phyloP scores from a whole-genome alignment of 139 green algal genomes.

The Pleodorina starrii region DNA sequence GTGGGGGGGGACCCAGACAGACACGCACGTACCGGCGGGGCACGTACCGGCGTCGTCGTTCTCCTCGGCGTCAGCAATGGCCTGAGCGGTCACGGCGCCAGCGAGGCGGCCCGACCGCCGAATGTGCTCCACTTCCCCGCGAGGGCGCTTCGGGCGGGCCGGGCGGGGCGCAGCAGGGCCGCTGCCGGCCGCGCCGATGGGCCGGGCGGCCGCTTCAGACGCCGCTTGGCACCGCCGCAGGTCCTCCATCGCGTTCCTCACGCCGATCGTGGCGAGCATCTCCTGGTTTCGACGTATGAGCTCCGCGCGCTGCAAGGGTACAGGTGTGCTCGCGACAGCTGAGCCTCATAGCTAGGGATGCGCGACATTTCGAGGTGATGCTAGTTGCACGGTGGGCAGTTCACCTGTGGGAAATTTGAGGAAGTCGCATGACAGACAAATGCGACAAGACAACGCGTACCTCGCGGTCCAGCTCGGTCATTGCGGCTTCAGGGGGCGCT shows the following conservation, averaged over 20 bases:
- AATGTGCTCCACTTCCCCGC: constrained; percentile 3
- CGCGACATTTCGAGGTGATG: too few relatives aligned
- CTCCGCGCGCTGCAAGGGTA: constrained; percentile 49
- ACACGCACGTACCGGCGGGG: not conserved
- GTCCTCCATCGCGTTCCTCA: constrained; percentile 22
- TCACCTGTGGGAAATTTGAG: not conserved
- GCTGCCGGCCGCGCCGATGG: not conserved
- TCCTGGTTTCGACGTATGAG: constrained; percentile 64
- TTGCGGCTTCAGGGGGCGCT: not conserved
- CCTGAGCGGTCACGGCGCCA: not conserved
- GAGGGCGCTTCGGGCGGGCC: not conserved
- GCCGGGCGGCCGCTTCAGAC: not conserved
- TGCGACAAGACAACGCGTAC: not conserved
- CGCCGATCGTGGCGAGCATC: constrained; percentile 58
- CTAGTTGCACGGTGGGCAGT: not conserved
- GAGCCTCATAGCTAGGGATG: too few relatives aligned
- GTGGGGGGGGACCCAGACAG: too few relatives aligned
- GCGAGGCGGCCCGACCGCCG: not conserved
- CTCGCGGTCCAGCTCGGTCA: constrained; percentile 20
- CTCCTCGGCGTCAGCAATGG: not conserved
- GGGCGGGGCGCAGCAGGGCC: not conserved
- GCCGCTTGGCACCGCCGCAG: not conserved
- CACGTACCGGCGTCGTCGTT: too few relatives aligned
- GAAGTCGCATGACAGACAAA: not conserved
- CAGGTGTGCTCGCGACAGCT: too few relatives aligned